A percentile compares a stretch with the other conserved stretches of the same genome.
phyloP scores from a whole-genome alignment of 169 alveolate species.

The Toxoplasma gondii region DNA sequence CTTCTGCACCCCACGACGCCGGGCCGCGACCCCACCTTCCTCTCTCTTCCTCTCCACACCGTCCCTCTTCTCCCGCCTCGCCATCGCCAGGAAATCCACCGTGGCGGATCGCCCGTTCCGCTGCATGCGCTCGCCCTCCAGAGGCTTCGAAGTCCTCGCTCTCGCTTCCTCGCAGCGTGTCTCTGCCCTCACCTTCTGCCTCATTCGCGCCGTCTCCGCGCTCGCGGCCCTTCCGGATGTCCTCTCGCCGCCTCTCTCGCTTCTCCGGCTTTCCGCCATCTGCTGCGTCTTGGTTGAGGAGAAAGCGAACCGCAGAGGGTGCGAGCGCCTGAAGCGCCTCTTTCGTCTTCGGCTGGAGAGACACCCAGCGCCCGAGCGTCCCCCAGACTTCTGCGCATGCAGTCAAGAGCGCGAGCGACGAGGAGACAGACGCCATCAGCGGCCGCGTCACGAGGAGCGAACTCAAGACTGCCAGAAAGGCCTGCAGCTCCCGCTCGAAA shows the following conservation, averaged over 20 bases:
- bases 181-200: background rate
- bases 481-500: constrained; percentile 13
- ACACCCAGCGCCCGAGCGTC: constrained; percentile 9
- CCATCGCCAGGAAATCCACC: background rate
- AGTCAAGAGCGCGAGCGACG: background rate
- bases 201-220: background rate
- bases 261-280: background rate
- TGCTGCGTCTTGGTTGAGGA: background rate
- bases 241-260: background rate
- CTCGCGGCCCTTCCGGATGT: background rate
- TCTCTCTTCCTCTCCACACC: background rate
- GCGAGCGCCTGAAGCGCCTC: constrained; percentile 26
- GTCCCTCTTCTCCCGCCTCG: background rate
- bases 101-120: background rate
- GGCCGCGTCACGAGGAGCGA: background rate
- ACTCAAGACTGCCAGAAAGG: background rate
- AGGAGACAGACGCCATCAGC: background rate
- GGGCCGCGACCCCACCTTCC: background rate
- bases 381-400: constrained; percentile 20
- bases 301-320: background rate
- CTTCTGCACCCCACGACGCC: background rate
- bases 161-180: background rate
- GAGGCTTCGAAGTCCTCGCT: background rate
- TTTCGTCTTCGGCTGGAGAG: background rate
- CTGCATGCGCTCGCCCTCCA: background rate